Evolutionary conservation across 1,284 basidiomycete species (phyloP).

Genomic region (Ustilago cynodontis): DNA sequence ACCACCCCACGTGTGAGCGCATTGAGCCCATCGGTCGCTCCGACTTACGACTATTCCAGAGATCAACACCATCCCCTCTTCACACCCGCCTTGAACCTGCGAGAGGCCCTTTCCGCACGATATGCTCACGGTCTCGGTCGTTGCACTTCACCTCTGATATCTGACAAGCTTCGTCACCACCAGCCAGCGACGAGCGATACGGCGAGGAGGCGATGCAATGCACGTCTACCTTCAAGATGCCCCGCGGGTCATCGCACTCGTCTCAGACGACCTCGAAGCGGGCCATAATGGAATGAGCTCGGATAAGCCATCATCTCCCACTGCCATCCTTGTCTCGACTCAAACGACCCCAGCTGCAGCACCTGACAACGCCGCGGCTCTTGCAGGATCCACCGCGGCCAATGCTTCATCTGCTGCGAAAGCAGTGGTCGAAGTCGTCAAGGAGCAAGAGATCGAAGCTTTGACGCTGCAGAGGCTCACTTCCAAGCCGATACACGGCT

Average conservation of each 20-base stretch:
- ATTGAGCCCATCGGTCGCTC: background rate
- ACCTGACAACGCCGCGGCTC: slow-evolving; percentile 17
- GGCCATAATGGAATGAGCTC: background rate
- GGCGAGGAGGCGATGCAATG: slow-evolving; percentile 45
- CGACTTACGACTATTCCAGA: background rate
- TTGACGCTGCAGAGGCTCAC: slow-evolving; percentile 40
- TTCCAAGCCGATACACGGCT: slow-evolving; percentile 47
- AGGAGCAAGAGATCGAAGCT: slow-evolving; percentile 30
- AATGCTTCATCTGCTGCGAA: slow-evolving; percentile 23
- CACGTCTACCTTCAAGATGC: slow-evolving; percentile 62
- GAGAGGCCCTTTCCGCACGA: background rate
- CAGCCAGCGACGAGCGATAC: background rate
- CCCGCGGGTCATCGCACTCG: slow-evolving; percentile 54
- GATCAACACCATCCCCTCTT: background rate
- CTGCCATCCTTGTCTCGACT: slow-evolving; percentile 44
- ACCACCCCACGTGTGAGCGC: background rate
- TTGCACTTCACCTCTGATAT: background rate
- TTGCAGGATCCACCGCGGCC: slow-evolving; percentile 25
- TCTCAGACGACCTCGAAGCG: slow-evolving; percentile 24
- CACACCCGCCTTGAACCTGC: background rate
- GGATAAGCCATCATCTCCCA: slow-evolving; percentile 21
- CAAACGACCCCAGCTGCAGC: slow-evolving; percentile 18
- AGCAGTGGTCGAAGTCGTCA: slow-evolving; percentile 56
- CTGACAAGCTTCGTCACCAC: background rate
- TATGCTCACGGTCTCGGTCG: background rate